Conservation (phyloP, 1,284 basidiomycete species). For the Apiotrichum laibachii region DNA sequence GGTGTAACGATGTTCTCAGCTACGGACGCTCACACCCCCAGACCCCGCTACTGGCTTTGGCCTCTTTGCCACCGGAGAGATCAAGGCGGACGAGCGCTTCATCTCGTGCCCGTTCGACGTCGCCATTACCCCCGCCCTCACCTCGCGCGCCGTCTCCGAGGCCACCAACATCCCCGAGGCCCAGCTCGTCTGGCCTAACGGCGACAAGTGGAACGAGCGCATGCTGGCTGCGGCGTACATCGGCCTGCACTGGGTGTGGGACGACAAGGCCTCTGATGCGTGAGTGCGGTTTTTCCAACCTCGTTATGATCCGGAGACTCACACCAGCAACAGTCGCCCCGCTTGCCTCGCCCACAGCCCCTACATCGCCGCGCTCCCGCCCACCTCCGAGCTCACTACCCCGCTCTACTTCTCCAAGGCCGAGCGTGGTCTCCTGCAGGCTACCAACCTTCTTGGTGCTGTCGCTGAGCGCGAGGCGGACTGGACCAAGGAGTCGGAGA, state of each 20-base stretch:
- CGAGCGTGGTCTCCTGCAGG: constrained; percentile 66
- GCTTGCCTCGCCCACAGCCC: constrained; percentile 53
- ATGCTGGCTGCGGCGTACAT: constrained; percentile 71
- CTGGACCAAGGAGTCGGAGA: constrained; percentile 62
- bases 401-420: constrained; percentile 66
- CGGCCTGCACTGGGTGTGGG: constrained; percentile 64
- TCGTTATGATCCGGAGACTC: too few relatives aligned
- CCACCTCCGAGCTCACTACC: constrained; percentile 61
- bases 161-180: constrained; percentile 23
- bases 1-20: too few relatives aligned
- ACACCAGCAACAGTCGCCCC: constrained; percentile 21
- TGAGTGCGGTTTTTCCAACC: constrained; percentile 1
- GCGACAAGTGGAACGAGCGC: constrained; percentile 60
- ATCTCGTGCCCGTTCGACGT: constrained; percentile 72
- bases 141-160: constrained; percentile 55
- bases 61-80: constrained; percentile 57
- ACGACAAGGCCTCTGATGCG: constrained; percentile 17
- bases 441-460: constrained; percentile 74
- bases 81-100: constrained; percentile 59
- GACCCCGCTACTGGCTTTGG: constrained; percentile 58
- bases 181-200: constrained; percentile 28
- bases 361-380: constrained; percentile 69
- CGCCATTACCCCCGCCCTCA: constrained; percentile 63
- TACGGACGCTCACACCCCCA: constrained; percentile 8
- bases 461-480: constrained; percentile 61